Conservation (phyloP, 495 filamentous ascomycete genomes). For the Articulospora tetracladia region DNA sequence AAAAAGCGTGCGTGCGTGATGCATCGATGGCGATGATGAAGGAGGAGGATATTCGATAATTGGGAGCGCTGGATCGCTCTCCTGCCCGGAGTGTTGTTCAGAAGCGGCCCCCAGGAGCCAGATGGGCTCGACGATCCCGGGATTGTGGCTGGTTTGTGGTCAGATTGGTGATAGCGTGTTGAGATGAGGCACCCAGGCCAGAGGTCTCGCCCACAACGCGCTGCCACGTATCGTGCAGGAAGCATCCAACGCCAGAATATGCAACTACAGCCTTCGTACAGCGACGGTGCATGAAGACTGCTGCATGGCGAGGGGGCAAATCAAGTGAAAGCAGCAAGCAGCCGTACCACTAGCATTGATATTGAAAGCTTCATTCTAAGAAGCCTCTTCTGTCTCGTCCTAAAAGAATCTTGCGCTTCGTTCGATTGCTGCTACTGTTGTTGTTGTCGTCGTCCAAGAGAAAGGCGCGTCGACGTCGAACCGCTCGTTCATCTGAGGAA, state of each 20-base stretch:
- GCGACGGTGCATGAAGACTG: constrained; percentile 10
- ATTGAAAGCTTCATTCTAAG: constrained; percentile 13
- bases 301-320: constrained; percentile 14
- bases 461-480: constrained; percentile 23
- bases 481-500: constrained; percentile 21
- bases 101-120: too few relatives aligned
- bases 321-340: constrained; percentile 16
- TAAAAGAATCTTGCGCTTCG: neutral
- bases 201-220: constrained; percentile 10
- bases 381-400: neutral
- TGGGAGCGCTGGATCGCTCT: neutral
- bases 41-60: neutral
- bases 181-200: neutral
- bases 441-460: constrained; percentile 13
- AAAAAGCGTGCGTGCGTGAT: constrained; percentile 8
- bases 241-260: constrained; percentile 21
- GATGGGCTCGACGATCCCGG: neutral
- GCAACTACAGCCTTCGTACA: constrained; percentile 23
- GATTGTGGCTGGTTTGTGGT: neutral
- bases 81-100: neutral
- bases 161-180: neutral
- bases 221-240: constrained; percentile 21
- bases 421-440: constrained; percentile 5
- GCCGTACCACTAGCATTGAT: neutral
- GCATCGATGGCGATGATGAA: neutral